phyloP scores from a whole-genome alignment of 2,329 filamentous ascomycete species.

The Pseudogymnoascus sp. region DNA sequence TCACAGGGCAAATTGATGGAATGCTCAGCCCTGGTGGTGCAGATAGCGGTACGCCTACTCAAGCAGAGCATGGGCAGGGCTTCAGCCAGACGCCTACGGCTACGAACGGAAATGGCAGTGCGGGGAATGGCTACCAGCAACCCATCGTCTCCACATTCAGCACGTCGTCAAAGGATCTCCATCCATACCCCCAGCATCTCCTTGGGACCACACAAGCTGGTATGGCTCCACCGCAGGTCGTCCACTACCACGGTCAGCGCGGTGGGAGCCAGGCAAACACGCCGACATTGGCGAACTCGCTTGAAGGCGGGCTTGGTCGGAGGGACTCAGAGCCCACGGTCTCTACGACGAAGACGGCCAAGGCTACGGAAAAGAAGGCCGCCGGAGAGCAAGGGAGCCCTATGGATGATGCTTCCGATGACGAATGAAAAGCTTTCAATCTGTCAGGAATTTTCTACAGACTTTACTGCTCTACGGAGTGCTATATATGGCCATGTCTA shows the following conservation, averaged over 20 bases:
- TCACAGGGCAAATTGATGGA: slow-evolving; percentile 54
- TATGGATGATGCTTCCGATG: neutral
- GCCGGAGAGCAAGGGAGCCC: neutral
- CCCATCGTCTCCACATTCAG: slow-evolving; percentile 62
- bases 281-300: slow-evolving; percentile 37
- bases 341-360: neutral
- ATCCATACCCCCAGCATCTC: slow-evolving; percentile 59
- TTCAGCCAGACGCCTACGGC: slow-evolving; percentile 41
- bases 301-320: neutral
- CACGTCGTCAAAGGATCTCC: slow-evolving; percentile 61
- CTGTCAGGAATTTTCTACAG: neutral
- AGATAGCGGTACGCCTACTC: slow-evolving; percentile 55
- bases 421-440: neutral
- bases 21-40: slow-evolving; percentile 41
- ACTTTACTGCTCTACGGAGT: neutral
- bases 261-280: slow-evolving; percentile 62
- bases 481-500: neutral
- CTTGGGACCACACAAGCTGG: slow-evolving; percentile 51
- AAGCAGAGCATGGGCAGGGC: slow-evolving; percentile 45
- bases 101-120: slow-evolving; percentile 43
- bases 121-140: slow-evolving; percentile 56
- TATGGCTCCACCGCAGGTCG: slow-evolving; percentile 56
- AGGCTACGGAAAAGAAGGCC: neutral
- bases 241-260: slow-evolving; percentile 60
- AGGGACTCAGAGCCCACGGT: neutral